phyloP scores from a whole-genome alignment of 257 asterid species.

The Salvia miltiorrhiza region DNA sequence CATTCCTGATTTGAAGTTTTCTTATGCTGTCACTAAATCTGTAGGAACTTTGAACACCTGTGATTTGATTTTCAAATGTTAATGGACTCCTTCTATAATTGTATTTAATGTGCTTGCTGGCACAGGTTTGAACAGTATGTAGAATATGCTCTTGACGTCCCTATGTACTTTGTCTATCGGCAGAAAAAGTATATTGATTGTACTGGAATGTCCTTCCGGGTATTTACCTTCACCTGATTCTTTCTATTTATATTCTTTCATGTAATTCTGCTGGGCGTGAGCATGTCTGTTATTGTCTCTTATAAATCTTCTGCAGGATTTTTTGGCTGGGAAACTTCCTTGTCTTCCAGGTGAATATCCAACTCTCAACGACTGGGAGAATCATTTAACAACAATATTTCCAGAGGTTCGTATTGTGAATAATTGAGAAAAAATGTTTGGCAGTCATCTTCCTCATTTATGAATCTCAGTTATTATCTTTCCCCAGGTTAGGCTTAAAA shows the following conservation, averaged over 20 bases:
- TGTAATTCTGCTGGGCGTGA: background rate
- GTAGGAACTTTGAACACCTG: background rate
- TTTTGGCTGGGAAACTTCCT: slow-evolving; percentile 90
- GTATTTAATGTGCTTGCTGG: slow-evolving; percentile 25
- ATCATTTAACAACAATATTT: slow-evolving; percentile 92
- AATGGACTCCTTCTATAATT: background rate
- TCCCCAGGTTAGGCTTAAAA: slow-evolving; percentile 89
- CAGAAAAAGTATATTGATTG: slow-evolving; percentile 73
- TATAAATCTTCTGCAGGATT: slow-evolving; percentile 58
- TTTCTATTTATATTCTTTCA: slow-evolving; percentile 1
- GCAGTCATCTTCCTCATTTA: slow-evolving; percentile 8
- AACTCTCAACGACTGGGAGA: slow-evolving; percentile 92
- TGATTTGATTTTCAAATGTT: background rate
- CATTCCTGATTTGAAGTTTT: background rate
- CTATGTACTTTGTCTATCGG: slow-evolving; percentile 98
- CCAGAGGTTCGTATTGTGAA: slow-evolving; percentile 70
- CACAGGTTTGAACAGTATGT: slow-evolving; percentile 94
- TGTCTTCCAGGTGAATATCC: slow-evolving; percentile 92
- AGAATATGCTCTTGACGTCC: slow-evolving; percentile 97
- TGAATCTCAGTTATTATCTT: slow-evolving; percentile 3
- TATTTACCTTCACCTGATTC: slow-evolving; percentile 31
- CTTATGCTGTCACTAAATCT: background rate
- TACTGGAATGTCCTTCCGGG: slow-evolving; percentile 92
- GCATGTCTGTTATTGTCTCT: slow-evolving; percentile 1
- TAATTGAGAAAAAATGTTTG: slow-evolving; percentile 11